Evolutionary conservation across 129 eudicot species (phyloP).

Genomic region (Erigeron canadensis): DNA sequence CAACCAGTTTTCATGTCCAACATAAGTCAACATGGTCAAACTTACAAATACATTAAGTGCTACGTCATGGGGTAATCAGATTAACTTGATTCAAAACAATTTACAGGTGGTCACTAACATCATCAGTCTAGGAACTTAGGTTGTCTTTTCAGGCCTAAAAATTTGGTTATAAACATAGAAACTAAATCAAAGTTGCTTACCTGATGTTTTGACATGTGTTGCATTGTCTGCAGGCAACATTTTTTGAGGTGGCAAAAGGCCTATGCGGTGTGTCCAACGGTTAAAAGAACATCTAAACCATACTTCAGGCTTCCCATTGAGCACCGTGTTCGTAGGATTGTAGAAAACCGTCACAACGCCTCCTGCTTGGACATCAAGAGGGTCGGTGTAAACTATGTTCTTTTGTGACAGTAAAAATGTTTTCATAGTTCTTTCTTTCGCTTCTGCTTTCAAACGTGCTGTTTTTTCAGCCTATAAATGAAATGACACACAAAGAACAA

Average conservation of each 20-base stretch:
- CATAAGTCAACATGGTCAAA: too few species aligned
- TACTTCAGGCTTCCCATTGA: slow-evolving; percentile 80
- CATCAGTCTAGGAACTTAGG: too few species aligned
- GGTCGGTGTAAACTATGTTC: slow-evolving; percentile 87
- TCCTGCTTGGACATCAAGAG: slow-evolving; percentile 91
- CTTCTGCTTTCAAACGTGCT: slow-evolving; percentile 71
- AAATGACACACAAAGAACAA: slow-evolving; percentile 8
- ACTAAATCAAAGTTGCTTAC: slow-evolving; percentile 27
- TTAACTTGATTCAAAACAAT: too few species aligned
- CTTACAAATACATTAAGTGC: too few species aligned
- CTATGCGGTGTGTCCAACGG: slow-evolving; percentile 92
- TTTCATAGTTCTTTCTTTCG: slow-evolving; percentile 75
- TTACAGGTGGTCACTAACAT: too few species aligned
- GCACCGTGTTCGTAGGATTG: slow-evolving; percentile 78
- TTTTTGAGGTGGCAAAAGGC: slow-evolving; percentile 79
- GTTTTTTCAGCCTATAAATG: slow-evolving; percentile 68
- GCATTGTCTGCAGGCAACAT: slow-evolving; percentile 76
- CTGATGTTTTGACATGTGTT: slow-evolving; percentile 69
- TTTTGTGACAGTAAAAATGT: slow-evolving; percentile 82
- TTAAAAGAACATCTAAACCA: slow-evolving; percentile 97
- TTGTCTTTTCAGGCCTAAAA: too few species aligned
- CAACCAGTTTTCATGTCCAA: too few species aligned
- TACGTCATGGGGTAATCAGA: too few species aligned
- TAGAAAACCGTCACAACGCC: slow-evolving; percentile 60
- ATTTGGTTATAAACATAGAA: too few species aligned